Evolutionary conservation across 352 stramenopile genomes (phyloP).

Genomic region (Pythium pyrilobum): DNA sequence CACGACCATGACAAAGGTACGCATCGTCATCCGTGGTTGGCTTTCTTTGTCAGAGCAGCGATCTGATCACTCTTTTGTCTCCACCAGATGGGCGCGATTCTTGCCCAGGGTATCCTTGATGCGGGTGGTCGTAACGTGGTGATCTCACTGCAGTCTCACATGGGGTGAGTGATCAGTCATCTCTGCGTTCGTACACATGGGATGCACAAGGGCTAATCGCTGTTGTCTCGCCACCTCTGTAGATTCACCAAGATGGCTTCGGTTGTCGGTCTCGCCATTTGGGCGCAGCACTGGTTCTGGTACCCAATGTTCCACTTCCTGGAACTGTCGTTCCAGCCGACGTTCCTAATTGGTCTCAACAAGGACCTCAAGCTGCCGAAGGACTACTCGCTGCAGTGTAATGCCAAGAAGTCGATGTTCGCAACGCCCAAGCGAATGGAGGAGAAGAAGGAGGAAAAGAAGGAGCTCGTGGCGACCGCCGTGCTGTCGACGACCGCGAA

Average conservation of each 20-base stretch:
- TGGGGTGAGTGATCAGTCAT: too few relatives aligned
- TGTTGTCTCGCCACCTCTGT: background rate
- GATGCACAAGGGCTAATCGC: background rate
- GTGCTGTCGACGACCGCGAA: constrained; percentile 97
- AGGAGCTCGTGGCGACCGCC: constrained; percentile 96
- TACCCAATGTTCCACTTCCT: constrained; percentile 99
- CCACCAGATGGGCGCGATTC: constrained; percentile 93
- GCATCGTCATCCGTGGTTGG: background rate
- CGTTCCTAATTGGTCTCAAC: constrained; percentile 95
- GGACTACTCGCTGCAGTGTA: constrained; percentile 91
- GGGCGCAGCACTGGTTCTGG: constrained; percentile 99
- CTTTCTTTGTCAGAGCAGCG: background rate
- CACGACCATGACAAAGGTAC: constrained; percentile 95
- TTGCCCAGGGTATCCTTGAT: constrained; percentile 97
- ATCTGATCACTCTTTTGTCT: background rate
- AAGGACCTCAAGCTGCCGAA: constrained; percentile 98
- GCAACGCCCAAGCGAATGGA: constrained; percentile 97
- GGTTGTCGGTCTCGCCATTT: constrained; percentile 95
- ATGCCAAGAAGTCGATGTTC: constrained; percentile 95
- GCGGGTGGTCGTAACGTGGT: constrained; percentile 96
- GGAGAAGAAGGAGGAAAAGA: constrained; percentile 99
- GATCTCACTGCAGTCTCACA: constrained; percentile 94
- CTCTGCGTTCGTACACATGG: background rate
- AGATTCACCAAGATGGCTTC: constrained; percentile 96
- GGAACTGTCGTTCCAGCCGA: constrained; percentile 95